Evolutionary conservation across 1,284 basidiomycete species (phyloP).

Genomic region (Lignosus rhinocerotis): DNA sequence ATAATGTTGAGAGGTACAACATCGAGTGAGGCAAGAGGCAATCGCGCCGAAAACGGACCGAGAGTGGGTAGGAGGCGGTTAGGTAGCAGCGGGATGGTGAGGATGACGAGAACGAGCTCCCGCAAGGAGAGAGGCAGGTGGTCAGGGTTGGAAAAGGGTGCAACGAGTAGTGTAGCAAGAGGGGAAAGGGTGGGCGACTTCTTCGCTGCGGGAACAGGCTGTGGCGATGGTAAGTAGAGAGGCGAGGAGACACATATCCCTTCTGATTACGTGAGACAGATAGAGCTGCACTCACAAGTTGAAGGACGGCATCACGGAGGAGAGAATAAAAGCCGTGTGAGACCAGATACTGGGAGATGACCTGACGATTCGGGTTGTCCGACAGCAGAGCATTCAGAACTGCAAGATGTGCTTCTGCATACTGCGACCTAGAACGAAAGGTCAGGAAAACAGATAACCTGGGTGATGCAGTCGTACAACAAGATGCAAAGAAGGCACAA

Average conservation of each 20-base stretch:
- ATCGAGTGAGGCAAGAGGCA: constrained; percentile 45
- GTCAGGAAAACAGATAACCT: not conserved
- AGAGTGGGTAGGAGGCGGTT: constrained; percentile 66
- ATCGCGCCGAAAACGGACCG: constrained; percentile 41
- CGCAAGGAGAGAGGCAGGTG: constrained; percentile 30
- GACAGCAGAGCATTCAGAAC: constrained; percentile 43
- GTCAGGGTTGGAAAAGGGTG: constrained; percentile 37
- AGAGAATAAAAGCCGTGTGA: constrained; percentile 42
- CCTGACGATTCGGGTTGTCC: constrained; percentile 29
- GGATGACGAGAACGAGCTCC: constrained; percentile 47
- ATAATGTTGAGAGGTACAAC: constrained; percentile 33
- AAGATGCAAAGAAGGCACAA: not conserved
- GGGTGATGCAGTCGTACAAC: no score
- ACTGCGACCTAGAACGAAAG: constrained; percentile 35
- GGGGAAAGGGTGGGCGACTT: constrained; percentile 41
- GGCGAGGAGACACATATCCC: not conserved
- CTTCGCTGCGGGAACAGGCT: constrained; percentile 44
- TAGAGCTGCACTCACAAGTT: constrained; percentile 27
- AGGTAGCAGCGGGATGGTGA: constrained; percentile 65
- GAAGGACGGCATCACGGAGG: constrained; percentile 33
- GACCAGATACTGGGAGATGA: constrained; percentile 41
- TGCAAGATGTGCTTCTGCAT: constrained; percentile 41
- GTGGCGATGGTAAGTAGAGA: not conserved
- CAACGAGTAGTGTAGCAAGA: constrained; percentile 42
- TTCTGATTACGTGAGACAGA: no score